phyloP scores from a whole-genome alignment of 495 filamentous ascomycete genomes.

The Platismatia glauca region DNA sequence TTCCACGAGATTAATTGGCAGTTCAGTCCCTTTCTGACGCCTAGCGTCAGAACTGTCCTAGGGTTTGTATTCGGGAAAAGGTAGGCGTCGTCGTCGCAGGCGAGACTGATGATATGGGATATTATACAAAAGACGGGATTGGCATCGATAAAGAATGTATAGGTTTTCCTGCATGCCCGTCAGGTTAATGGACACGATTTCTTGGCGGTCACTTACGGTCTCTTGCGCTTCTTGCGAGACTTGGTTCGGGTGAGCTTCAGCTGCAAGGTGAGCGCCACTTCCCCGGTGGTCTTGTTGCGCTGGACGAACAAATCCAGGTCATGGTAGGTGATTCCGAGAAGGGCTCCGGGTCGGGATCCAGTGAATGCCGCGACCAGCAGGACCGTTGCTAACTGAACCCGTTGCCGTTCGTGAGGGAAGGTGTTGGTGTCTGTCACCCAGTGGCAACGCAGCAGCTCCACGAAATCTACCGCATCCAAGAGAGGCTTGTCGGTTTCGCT shows the following conservation, averaged over 20 bases:
- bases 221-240: slow-evolving; percentile 10
- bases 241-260: slow-evolving; percentile 3
- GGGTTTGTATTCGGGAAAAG: slow-evolving; percentile 9
- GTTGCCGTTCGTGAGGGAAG: slow-evolving; percentile 13
- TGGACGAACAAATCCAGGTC: slow-evolving; percentile 11
- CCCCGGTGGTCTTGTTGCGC: slow-evolving; percentile 3
- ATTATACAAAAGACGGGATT: slow-evolving; percentile 15
- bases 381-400: slow-evolving; percentile 12
- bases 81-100: slow-evolving; percentile 19
- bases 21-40: neutral
- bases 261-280: neutral
- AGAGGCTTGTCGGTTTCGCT: slow-evolving; percentile 15
- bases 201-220: neutral
- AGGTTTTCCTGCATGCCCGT: slow-evolving; percentile 8
- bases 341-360: neutral
- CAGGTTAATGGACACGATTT: neutral
- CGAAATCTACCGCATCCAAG: slow-evolving; percentile 6
- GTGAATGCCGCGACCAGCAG: slow-evolving; percentile 9
- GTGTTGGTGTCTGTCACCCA: slow-evolving; percentile 13
- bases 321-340: slow-evolving; percentile 11
- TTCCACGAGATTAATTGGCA: neutral
- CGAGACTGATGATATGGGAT: slow-evolving; percentile 19
- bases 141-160: neutral
- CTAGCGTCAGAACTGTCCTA: neutral
- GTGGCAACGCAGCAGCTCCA: slow-evolving; percentile 11